These are phyloP conservation scores for Deinandra increscens DNA, from an alignment of 129 eudicot species.

Conservation along the genomic window DNA sequence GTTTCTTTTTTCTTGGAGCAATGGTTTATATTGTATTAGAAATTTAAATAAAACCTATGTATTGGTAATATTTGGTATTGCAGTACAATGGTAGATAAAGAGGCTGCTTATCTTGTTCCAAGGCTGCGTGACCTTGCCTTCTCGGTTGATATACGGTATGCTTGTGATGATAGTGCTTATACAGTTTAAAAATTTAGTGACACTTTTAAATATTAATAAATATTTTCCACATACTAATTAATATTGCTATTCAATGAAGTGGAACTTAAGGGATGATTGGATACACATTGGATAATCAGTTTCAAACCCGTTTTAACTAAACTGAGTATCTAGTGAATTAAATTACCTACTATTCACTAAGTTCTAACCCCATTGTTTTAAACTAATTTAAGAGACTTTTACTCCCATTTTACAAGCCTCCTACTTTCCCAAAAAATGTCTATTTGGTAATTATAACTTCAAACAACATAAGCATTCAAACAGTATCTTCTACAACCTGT, in stretches of 20 bases:
- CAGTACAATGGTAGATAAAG: constrained; percentile 85
- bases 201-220: neutral
- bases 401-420: neutral
- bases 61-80: constrained; percentile 22
- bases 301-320: neutral
- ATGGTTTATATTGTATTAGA: neutral
- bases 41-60: neutral
- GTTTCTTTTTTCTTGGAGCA: constrained; percentile 11
- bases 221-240: neutral
- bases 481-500: neutral
- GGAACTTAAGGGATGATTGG: neutral
- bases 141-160: constrained; percentile 84
- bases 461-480: neutral
- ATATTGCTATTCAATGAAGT: constrained; percentile 3
- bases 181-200: neutral
- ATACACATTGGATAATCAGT: neutral
- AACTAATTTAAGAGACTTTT: neutral
- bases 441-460: neutral
- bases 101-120: constrained; percentile 71
- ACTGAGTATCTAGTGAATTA: neutral
- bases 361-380: neutral
- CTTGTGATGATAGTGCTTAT: neutral
- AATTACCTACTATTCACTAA: neutral
- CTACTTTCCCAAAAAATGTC: neutral
- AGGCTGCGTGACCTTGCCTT: constrained; percentile 93